phyloP scores from a whole-genome alignment of 805 yeast genomes.

The Sugiyamaella floridensis region DNA sequence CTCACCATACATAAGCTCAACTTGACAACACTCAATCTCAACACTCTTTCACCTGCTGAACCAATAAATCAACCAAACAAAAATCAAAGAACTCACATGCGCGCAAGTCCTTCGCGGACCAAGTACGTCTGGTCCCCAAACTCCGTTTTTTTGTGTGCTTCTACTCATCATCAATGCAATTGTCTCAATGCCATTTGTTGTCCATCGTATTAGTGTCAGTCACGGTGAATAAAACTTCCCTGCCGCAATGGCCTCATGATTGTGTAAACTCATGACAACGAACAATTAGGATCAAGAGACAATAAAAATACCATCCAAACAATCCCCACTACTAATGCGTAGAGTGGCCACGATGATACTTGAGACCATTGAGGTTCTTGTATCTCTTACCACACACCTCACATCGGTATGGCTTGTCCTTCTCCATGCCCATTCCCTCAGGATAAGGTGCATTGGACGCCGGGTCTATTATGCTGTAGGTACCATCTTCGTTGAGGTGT shows the following conservation, averaged over 20 bases:
- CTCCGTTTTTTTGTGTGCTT: not conserved
- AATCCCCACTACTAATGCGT: slow-evolving; percentile 52
- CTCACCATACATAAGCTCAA: too few relatives aligned
- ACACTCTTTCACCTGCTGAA: not conserved
- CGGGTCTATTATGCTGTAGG: slow-evolving; percentile 88
- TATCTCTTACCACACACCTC: slow-evolving; percentile 97
- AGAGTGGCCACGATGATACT: slow-evolving; percentile 97
- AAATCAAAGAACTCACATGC: not conserved
- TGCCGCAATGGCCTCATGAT: too few relatives aligned
- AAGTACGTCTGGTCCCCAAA: not conserved
- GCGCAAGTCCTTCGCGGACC: not conserved
- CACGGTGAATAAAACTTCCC: too few relatives aligned
- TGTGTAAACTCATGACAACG: too few relatives aligned
- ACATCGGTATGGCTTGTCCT: slow-evolving; percentile 96
- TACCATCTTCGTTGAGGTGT: slow-evolving; percentile 87
- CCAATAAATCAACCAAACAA: not conserved
- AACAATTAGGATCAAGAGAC: not conserved
- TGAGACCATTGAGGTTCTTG: slow-evolving; percentile 91
- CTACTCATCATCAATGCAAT: not conserved
- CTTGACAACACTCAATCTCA: too few relatives aligned
- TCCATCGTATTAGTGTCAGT: too few relatives aligned
- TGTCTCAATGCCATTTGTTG: too few relatives aligned
- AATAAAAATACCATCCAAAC: not conserved
- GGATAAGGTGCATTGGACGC: slow-evolving; percentile 72
- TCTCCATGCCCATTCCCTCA: slow-evolving; percentile 91